Percentiles rank a stretch among this genome's conserved stretches.
Evolutionary conservation across 1,284 basidiomycete genomes (phyloP).

Genomic region (Moesziomyces sp.): DNA sequence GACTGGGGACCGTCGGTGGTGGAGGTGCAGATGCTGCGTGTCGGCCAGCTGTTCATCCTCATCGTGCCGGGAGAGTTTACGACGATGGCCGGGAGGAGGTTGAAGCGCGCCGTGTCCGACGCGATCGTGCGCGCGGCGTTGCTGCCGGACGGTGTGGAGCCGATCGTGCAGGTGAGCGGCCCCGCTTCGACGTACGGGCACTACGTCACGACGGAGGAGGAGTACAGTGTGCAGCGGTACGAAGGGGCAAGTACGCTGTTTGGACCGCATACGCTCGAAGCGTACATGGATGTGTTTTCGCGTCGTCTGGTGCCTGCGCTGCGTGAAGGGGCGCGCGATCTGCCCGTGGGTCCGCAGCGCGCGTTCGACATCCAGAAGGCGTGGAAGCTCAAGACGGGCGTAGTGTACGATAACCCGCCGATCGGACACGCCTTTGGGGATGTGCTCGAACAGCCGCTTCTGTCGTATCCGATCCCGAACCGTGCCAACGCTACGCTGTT

Average conservation of each 20-base stretch:
- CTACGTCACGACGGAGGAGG: constrained; percentile 78
- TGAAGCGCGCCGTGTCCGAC: constrained; percentile 75
- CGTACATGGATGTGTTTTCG: constrained; percentile 80
- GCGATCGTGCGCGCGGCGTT: constrained; percentile 75
- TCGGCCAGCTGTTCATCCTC: constrained; percentile 82
- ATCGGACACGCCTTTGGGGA: constrained; percentile 76
- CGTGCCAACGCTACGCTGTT: constrained; percentile 62
- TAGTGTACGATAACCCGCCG: constrained; percentile 51
- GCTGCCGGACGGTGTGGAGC: constrained; percentile 70
- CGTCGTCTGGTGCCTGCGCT: constrained; percentile 53
- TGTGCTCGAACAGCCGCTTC: constrained; percentile 75
- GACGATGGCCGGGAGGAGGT: constrained; percentile 72
- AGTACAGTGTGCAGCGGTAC: constrained; percentile 80
- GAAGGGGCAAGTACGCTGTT: constrained; percentile 84
- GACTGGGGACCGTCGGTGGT: constrained; percentile 81
- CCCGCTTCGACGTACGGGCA: constrained; percentile 83
- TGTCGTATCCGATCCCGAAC: constrained; percentile 71
- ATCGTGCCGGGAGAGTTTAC: constrained; percentile 79
- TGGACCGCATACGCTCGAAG: constrained; percentile 81
- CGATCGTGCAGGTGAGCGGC: constrained; percentile 69
- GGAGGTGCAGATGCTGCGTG: constrained; percentile 80
- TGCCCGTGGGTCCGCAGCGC: constrained; percentile 76
- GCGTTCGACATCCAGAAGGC: constrained; percentile 76
- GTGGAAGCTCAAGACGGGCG: constrained; percentile 68
- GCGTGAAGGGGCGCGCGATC: constrained; percentile 70